A percentile compares a stretch with the other conserved stretches of the same genome.
Evolutionary conservation across 176 grass and related monocot genomes (phyloP).

Genomic region (Juncus inflexus): DNA sequence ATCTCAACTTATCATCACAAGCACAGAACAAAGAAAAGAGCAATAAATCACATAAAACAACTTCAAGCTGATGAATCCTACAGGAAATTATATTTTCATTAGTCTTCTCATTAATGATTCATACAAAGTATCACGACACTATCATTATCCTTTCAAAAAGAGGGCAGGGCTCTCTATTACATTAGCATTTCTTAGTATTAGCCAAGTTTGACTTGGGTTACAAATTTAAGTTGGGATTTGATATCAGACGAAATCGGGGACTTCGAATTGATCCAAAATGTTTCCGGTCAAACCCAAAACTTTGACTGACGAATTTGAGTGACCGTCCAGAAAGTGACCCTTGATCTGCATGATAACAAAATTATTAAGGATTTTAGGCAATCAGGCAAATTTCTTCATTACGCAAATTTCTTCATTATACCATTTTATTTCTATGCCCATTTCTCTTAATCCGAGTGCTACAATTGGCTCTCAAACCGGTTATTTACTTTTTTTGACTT

Average conservation of each 20-base stretch:
- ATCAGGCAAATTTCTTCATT: background rate
- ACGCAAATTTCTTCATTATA: background rate
- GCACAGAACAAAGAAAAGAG: no score
- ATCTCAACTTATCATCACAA: no score
- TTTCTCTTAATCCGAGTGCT: background rate
- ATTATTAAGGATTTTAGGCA: constrained; percentile 4
- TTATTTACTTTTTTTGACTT: background rate
- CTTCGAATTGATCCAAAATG: constrained; percentile 35
- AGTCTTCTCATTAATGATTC: no score
- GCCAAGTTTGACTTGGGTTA: no score
- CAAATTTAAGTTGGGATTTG: no score
- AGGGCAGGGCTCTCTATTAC: no score
- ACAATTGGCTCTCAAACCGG: background rate
- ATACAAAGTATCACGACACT: no score
- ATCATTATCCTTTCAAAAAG: no score
- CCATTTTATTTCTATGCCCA: background rate
- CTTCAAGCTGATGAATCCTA: no score
- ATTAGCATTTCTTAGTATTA: no score
- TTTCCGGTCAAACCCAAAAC: constrained; percentile 61
- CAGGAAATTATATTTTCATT: no score
- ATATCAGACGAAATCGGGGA: constrained; percentile 22
- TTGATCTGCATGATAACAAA: constrained; percentile 47
- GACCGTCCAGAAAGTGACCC: constrained; percentile 68
- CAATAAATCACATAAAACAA: no score
- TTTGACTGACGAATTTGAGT: constrained; percentile 52